phyloP scores from a whole-genome alignment of 1,284 basidiomycete genomes.

The Cryptococcus deneoformans region DNA sequence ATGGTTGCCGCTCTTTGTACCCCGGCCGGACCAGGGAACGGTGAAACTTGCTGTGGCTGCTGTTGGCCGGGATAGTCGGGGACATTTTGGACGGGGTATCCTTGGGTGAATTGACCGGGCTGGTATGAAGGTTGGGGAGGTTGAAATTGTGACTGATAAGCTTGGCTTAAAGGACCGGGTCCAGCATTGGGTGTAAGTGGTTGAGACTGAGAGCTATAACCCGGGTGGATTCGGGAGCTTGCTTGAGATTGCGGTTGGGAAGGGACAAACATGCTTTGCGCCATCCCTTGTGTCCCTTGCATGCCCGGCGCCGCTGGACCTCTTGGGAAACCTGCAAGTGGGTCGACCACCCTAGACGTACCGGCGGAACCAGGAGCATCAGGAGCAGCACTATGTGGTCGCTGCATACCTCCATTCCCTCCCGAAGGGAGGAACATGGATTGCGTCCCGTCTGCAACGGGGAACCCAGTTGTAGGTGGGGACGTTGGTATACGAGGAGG shows the following conservation, averaged over 20 bases:
- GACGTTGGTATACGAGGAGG: conserved; percentile 4
- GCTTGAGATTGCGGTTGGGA: no score
- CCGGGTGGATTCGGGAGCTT: no score
- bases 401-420: background rate
- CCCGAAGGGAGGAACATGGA: conserved; percentile 40
- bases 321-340: background rate
- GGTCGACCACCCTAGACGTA: background rate
- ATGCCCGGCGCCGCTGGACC: background rate
- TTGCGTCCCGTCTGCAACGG: conserved; percentile 15
- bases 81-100: background rate
- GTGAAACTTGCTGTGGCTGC: background rate
- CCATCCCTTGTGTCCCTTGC: conserved; percentile 12
- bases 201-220: no score
- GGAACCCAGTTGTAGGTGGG: background rate
- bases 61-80: background rate
- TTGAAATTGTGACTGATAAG: no score
- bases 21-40: background rate
- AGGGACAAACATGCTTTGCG: background rate
- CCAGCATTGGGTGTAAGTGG: conserved; percentile 1
- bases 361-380: background rate
- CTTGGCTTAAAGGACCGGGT: conserved; percentile 1
- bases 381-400: background rate
- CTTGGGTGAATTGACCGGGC: no score
- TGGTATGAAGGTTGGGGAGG: no score
- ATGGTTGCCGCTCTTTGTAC: conserved; percentile 10